Conservation (phyloP, 495 filamentous ascomycete genomes). For the Penicillium taxi region DNA sequence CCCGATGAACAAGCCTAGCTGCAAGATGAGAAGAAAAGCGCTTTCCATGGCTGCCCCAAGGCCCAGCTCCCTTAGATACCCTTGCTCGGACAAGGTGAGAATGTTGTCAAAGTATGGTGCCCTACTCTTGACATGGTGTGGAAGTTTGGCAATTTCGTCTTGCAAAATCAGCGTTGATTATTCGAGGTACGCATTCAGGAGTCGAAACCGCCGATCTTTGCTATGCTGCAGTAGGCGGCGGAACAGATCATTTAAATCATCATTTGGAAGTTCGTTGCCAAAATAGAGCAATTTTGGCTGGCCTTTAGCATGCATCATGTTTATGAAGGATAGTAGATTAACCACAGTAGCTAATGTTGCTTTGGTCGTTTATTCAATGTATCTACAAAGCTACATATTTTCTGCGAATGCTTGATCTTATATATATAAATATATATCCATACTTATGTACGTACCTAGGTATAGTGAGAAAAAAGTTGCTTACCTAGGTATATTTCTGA, state of each 20-base stretch:
- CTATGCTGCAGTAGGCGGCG: constrained; percentile 31
- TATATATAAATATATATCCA: no score
- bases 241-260: constrained; percentile 33
- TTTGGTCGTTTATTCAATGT: no score
- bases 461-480: no score
- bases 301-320: no score
- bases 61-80: not conserved
- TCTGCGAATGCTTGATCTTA: no score
- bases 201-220: constrained; percentile 27
- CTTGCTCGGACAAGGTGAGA: constrained; percentile 11
- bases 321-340: no score
- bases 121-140: constrained; percentile 13
- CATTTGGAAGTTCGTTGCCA: constrained; percentile 35
- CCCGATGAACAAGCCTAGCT: constrained; percentile 36
- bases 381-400: no score
- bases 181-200: constrained; percentile 31
- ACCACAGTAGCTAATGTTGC: no score
- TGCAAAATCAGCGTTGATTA: constrained; percentile 25
- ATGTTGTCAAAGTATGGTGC: constrained; percentile 34
- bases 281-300: constrained; percentile 38
- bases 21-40: constrained; percentile 24
- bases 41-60: constrained; percentile 32
- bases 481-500: no score
- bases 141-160: constrained; percentile 28
- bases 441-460: no score